These are phyloP conservation scores for Begonia peltatifolia DNA, from an alignment of 306 rosid species.

Conservation along the genomic window DNA sequence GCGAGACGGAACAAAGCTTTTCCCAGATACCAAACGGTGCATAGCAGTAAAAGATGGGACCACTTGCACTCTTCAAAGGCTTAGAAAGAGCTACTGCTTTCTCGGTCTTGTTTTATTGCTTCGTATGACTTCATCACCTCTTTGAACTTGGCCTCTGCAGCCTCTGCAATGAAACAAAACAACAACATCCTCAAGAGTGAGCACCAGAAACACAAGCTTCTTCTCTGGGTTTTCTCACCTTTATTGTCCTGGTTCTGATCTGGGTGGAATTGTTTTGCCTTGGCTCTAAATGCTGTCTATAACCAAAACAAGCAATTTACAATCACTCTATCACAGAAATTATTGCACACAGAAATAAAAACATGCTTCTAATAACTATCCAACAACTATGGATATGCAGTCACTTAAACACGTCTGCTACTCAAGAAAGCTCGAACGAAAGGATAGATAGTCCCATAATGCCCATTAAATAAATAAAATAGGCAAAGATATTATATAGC, in stretches of 20 bases:
- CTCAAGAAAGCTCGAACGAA: no score
- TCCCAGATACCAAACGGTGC: no score
- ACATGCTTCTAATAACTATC: no score
- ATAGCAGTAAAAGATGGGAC: no score
- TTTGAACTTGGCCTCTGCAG: slow-evolving; percentile 89
- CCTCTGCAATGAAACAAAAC: slow-evolving; percentile 40
- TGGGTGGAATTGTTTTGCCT: slow-evolving; percentile 90
- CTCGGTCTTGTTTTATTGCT: slow-evolving; percentile 78
- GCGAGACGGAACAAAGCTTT: no score
- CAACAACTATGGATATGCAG: no score
- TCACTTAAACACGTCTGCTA: no score
- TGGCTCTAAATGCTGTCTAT: slow-evolving; percentile 84
- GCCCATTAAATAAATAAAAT: no score
- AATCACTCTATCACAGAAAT: background rate
- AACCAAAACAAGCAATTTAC: background rate
- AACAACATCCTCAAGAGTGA: background rate
- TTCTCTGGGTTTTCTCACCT: slow-evolving; percentile 25
- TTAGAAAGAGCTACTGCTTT: slow-evolving; percentile 17
- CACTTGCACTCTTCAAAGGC: background rate
- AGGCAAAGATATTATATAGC: background rate
- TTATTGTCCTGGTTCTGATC: slow-evolving; percentile 88
- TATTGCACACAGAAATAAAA: no score
- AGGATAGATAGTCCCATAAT: no score
- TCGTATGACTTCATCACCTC: slow-evolving; percentile 86
- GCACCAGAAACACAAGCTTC: background rate